Evolutionary conservation across 2,329 filamentous ascomycete genomes (phyloP).

Genomic region (Epichloe bromicola): DNA sequence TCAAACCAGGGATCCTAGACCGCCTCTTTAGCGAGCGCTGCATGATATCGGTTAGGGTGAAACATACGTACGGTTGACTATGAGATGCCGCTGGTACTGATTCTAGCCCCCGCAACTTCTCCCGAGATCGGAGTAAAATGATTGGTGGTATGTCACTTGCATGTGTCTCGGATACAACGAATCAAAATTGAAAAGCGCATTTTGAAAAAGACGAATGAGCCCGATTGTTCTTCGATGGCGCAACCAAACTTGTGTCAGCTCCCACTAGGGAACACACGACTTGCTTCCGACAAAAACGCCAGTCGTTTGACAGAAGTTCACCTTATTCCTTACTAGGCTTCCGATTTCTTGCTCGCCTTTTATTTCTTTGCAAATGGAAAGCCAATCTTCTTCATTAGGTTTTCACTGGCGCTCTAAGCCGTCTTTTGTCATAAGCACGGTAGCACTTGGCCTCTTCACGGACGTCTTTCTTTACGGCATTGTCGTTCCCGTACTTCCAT

Average conservation of each 20-base stretch:
- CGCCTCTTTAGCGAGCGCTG: not conserved
- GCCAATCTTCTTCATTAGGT: not conserved
- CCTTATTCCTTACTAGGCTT: no score
- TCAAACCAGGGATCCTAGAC: no score
- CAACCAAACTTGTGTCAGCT: no score
- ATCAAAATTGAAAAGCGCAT: no score
- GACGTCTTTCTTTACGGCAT: conserved; percentile 7
- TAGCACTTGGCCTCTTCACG: conserved; percentile 5
- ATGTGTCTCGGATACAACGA: no score
- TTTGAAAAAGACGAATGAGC: no score
- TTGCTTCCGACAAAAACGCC: no score
- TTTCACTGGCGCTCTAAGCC: not conserved
- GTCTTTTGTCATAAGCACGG: not conserved
- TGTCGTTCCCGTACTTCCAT: conserved; percentile 5
- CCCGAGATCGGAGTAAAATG: not conserved
- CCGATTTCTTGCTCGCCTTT: no score
- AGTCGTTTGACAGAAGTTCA: no score
- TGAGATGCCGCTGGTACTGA: not conserved
- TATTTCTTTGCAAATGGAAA: not conserved
- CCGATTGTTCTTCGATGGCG: no score
- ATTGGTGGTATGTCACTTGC: no score
- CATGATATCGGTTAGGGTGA: not conserved
- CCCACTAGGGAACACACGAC: no score
- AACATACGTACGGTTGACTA: not conserved
- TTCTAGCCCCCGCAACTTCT: not conserved